phyloP scores from a whole-genome alignment of 1,139 yeast genomes.

The Pichia sp. region DNA sequence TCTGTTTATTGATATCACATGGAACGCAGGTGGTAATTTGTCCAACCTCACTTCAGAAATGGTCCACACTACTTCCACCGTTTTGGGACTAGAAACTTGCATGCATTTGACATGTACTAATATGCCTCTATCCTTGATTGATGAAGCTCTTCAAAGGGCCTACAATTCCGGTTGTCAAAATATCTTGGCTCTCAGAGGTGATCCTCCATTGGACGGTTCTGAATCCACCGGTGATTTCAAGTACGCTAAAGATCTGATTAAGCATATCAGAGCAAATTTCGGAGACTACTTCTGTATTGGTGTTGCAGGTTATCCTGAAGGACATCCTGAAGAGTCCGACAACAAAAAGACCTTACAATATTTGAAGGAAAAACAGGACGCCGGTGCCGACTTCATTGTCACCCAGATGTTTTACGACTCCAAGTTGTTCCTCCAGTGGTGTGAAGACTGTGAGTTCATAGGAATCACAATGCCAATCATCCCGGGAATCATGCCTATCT shows the following conservation, averaged over 20 bases:
- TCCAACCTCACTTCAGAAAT: slow-evolving; percentile 80
- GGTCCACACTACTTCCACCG: slow-evolving; percentile 86
- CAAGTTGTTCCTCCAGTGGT: slow-evolving; percentile 80
- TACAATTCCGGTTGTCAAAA: slow-evolving; percentile 91
- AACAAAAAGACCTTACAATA: slow-evolving; percentile 48
- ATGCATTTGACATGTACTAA: slow-evolving; percentile 98
- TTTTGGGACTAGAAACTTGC: slow-evolving; percentile 92
- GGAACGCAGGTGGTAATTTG: slow-evolving; percentile 96
- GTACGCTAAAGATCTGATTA: slow-evolving; percentile 77
- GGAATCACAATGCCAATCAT: slow-evolving; percentile 87
- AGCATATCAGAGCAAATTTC: slow-evolving; percentile 57
- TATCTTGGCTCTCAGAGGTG: slow-evolving; percentile 81
- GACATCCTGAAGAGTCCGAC: slow-evolving; percentile 74
- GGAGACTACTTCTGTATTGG: slow-evolving; percentile 43
- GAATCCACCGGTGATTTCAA: slow-evolving; percentile 65
- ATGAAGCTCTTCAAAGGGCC: slow-evolving; percentile 79
- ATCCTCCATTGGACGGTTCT: slow-evolving; percentile 68
- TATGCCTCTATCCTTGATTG: slow-evolving; percentile 77
- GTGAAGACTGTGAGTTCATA: slow-evolving; percentile 53
- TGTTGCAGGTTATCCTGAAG: slow-evolving; percentile 64
- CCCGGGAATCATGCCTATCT: slow-evolving; percentile 98
- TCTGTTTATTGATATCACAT: slow-evolving; percentile 87
- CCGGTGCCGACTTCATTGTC: slow-evolving; percentile 87
- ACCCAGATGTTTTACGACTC: slow-evolving; percentile 84
- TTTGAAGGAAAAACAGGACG: slow-evolving; percentile 82